phyloP scores from a whole-genome alignment of 2,329 filamentous ascomycete genomes.

The Verticillium nubilum region DNA sequence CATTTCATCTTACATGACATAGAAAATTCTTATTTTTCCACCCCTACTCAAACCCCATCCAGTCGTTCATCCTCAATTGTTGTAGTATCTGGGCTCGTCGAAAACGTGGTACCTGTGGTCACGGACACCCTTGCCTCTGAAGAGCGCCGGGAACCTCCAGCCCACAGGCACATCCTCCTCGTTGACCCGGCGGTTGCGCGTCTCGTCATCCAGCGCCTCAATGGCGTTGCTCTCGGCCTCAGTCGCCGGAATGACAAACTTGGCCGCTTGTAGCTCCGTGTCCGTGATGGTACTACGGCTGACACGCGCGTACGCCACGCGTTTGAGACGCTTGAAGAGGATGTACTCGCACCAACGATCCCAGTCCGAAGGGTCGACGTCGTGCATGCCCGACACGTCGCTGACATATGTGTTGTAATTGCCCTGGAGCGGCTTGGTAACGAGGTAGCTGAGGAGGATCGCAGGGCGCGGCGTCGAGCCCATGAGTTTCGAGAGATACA shows the following conservation, averaged over 20 bases:
- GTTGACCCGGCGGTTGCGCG: constrained; percentile 51
- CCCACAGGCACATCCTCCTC: constrained; percentile 74
- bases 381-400: constrained; percentile 81
- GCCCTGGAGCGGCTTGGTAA: constrained; percentile 82
- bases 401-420: constrained; percentile 98
- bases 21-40: background rate
- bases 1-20: background rate
- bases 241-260: constrained; percentile 77
- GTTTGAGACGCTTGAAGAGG: constrained; percentile 80
- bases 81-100: constrained; percentile 75
- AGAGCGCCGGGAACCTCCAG: constrained; percentile 77
- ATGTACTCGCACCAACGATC: constrained; percentile 99
- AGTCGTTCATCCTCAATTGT: constrained; percentile 19
- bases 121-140: constrained; percentile 78
- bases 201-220: constrained; percentile 38
- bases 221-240: constrained; percentile 48
- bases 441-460: constrained; percentile 85
- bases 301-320: constrained; percentile 85
- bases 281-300: constrained; percentile 90
- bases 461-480: constrained; percentile 72
- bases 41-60: background rate
- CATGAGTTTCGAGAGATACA: constrained; percentile 88
- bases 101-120: constrained; percentile 95
- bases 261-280: constrained; percentile 93
- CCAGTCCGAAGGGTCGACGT: constrained; percentile 90